These are phyloP conservation scores for Pyrenula massariospora DNA, from an alignment of 495 filamentous ascomycete species.

Conservation along the genomic window DNA sequence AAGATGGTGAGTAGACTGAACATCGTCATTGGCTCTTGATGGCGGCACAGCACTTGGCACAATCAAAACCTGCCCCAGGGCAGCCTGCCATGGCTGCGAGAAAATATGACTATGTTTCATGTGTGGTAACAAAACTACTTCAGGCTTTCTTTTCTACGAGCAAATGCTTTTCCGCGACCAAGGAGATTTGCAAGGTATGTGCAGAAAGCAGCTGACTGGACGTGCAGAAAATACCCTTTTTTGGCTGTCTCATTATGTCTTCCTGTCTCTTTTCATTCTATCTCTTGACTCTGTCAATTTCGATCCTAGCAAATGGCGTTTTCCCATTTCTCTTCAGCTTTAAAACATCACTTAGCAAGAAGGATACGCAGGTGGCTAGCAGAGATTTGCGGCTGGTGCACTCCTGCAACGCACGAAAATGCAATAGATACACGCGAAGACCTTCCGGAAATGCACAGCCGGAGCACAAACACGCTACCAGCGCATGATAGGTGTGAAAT, in stretches of 20 bases:
- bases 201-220: not conserved
- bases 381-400: not conserved
- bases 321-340: not conserved
- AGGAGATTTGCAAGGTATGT: not conserved
- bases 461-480: not conserved
- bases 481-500: not conserved
- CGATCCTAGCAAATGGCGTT: not conserved
- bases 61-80: not conserved
- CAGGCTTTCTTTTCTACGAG: not conserved
- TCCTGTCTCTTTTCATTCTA: not conserved
- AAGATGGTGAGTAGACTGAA: not conserved
- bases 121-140: not conserved
- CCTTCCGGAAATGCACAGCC: not conserved
- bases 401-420: not conserved
- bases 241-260: not conserved
- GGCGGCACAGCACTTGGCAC: not conserved
- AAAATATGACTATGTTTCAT: not conserved
- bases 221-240: not conserved
- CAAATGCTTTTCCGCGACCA: not conserved
- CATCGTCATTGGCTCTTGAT: not conserved
- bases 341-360: not conserved
- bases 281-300: not conserved
- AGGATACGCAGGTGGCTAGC: not conserved
- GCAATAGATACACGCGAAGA: not conserved
- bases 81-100: not conserved